Evolutionary conservation across 2,329 filamentous ascomycete species (phyloP).

Genomic region (Camillea tinctor): DNA sequence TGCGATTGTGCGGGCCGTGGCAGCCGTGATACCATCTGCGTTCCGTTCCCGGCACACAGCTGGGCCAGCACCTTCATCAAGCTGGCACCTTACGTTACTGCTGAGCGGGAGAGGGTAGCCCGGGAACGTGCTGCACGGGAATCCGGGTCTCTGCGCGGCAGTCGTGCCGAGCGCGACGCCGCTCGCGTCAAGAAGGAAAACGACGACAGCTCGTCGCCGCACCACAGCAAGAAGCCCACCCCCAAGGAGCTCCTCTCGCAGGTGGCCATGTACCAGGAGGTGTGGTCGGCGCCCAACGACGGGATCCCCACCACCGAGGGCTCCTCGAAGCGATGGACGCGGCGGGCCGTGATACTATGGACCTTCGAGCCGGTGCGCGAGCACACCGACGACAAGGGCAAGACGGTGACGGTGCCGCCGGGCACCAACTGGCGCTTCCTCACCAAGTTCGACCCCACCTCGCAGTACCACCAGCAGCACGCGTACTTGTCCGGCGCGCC

Average conservation of each 20-base stretch:
- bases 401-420: slow-evolving; percentile 47
- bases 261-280: slow-evolving; percentile 67
- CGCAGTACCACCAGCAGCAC: slow-evolving; percentile 55
- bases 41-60: slow-evolving; percentile 57
- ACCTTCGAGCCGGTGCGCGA: slow-evolving; percentile 56
- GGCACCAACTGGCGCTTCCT: slow-evolving; percentile 63
- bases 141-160: slow-evolving; percentile 22
- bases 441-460: slow-evolving; percentile 58
- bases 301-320: slow-evolving; percentile 6
- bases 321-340: slow-evolving; percentile 42
- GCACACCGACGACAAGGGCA: slow-evolving; percentile 42
- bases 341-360: slow-evolving; percentile 63
- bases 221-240: slow-evolving; percentile 23
- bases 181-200: slow-evolving; percentile 34
- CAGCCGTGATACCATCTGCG: slow-evolving; percentile 49
- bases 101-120: slow-evolving; percentile 28
- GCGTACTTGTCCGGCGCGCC: slow-evolving; percentile 36
- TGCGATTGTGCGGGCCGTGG: slow-evolving; percentile 50
- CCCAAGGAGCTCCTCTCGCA: slow-evolving; percentile 56
- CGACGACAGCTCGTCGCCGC: slow-evolving; percentile 26
- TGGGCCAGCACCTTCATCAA: slow-evolving; percentile 60
- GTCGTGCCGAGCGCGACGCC: slow-evolving; percentile 26
- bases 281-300: slow-evolving; percentile 50
- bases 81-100: slow-evolving; percentile 50
- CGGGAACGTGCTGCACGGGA: slow-evolving; percentile 25